Conservation (phyloP, 345 rosid species). For the Iberis pinnata region DNA sequence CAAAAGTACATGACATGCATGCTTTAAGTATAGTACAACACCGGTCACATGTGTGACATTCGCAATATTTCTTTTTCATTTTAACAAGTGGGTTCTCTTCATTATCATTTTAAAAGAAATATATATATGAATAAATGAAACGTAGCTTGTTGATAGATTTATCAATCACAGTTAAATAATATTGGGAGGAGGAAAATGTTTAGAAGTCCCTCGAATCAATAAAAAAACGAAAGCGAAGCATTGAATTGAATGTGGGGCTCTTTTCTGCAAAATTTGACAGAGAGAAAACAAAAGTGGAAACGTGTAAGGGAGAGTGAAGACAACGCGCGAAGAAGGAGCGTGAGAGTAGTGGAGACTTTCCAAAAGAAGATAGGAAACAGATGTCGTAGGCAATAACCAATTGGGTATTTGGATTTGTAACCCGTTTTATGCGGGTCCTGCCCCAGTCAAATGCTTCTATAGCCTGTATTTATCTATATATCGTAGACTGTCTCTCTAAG, state of each 20-base stretch:
- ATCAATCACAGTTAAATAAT: conserved; percentile 15
- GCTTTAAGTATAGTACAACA: too few species aligned
- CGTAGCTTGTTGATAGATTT: not conserved
- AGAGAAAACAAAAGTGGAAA: not conserved
- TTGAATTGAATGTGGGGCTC: conserved; percentile 22
- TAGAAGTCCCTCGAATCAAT: not conserved
- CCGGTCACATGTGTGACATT: too few species aligned
- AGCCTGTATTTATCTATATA: conserved; percentile 12
- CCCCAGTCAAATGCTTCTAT: conserved; percentile 4
- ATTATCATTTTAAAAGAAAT: not conserved
- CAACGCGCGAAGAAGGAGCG: conserved; percentile 11
- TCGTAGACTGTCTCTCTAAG: conserved; percentile 5
- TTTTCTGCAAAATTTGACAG: not conserved
- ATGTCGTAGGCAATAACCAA: conserved; percentile 33
- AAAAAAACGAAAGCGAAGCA: conserved; percentile 19
- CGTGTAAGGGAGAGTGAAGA: too few species aligned
- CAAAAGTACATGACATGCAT: too few species aligned
- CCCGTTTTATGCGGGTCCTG: conserved; percentile 35
- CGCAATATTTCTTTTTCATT: too few species aligned
- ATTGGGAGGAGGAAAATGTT: conserved; percentile 7
- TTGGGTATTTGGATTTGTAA: conserved; percentile 29
- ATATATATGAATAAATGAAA: not conserved
- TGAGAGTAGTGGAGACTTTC: conserved; percentile 16
- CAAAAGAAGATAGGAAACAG: conserved; percentile 32
- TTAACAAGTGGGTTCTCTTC: too few species aligned